Evolutionary conservation across 768 basidiomycete genomes (phyloP).

Genomic region (Fomitopsis pulvina): DNA sequence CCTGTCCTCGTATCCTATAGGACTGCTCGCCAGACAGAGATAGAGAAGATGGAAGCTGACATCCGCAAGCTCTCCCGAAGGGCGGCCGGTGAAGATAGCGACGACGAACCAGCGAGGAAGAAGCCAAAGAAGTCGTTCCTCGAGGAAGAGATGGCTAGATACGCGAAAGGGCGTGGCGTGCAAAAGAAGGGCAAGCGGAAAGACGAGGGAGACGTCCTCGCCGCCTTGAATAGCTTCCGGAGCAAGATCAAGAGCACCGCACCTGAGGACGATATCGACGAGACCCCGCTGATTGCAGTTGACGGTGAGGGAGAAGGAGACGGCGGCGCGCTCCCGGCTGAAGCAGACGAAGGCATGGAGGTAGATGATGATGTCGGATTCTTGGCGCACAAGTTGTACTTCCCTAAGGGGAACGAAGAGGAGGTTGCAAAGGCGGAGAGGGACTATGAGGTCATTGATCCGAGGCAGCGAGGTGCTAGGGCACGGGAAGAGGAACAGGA

Average conservation of each 20-base stretch:
- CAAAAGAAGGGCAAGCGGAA: conserved; percentile 49
- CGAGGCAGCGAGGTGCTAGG: conserved; percentile 60
- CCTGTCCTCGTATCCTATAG: conserved; percentile 27
- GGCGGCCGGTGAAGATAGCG: conserved; percentile 48
- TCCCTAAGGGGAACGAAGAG: conserved; percentile 74
- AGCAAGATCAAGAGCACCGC: conserved; percentile 49
- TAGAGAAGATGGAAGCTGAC: conserved; percentile 84
- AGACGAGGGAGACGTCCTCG: conserved; percentile 70
- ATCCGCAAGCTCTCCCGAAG: conserved; percentile 63
- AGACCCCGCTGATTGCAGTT: conserved; percentile 11
- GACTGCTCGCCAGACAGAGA: conserved; percentile 62
- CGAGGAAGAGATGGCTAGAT: conserved; percentile 78
- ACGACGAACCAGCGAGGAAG: conserved; percentile 54
- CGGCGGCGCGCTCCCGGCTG: conserved; percentile 2
- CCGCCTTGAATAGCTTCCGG: conserved; percentile 63
- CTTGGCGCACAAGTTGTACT: conserved; percentile 62
- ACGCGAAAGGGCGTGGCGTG: conserved; percentile 56
- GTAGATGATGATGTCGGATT: conserved; percentile 76
- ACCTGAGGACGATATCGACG: conserved; percentile 13
- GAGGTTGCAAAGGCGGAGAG: conserved; percentile 72
- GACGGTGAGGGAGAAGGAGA: conserved; percentile 9
- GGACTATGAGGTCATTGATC: conserved; percentile 89
- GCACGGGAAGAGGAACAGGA: conserved; percentile 78
- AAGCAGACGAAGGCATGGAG: conserved; percentile 55
- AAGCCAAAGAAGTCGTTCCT: conserved; percentile 66